A percentile compares a stretch with the other conserved stretches of the same genome.
phyloP scores from a whole-genome alignment of 192 early-diverging fungal species.

The Chytriomyces confervae region DNA sequence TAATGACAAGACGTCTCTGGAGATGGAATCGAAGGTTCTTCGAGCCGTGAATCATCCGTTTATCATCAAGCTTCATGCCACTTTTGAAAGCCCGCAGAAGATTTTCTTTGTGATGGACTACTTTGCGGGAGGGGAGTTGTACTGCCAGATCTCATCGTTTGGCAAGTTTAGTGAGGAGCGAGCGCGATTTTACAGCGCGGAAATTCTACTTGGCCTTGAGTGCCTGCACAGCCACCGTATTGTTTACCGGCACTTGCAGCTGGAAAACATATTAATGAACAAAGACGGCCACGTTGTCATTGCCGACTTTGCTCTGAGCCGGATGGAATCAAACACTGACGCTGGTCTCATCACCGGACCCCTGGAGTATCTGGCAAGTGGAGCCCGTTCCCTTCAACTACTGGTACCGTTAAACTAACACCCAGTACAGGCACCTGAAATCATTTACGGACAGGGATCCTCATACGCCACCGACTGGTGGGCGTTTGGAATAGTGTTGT shows the following conservation, averaged over 20 bases:
- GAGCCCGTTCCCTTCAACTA: not conserved
- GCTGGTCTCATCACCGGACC: slow-evolving; percentile 50
- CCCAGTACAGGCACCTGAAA: slow-evolving; percentile 52
- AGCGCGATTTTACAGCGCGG: slow-evolving; percentile 56
- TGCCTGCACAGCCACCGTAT: slow-evolving; percentile 59
- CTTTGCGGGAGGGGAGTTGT: slow-evolving; percentile 91
- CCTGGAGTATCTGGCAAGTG: slow-evolving; percentile 56
- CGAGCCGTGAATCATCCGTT: slow-evolving; percentile 56
- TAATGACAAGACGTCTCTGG: not conserved
- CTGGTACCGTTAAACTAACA: not conserved
- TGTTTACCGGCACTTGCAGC: slow-evolving; percentile 62
- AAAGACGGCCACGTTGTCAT: slow-evolving; percentile 60
- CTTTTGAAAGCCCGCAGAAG: slow-evolving; percentile 51
- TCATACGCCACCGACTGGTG: slow-evolving; percentile 61
- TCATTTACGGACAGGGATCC: slow-evolving; percentile 50
- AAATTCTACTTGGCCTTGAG: slow-evolving; percentile 51
- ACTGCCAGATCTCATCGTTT: slow-evolving; percentile 75
- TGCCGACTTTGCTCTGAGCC: slow-evolving; percentile 60
- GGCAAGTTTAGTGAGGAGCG: slow-evolving; percentile 57
- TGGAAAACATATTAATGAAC: slow-evolving; percentile 62
- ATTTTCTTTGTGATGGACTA: slow-evolving; percentile 74
- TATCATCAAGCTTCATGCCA: slow-evolving; percentile 59
- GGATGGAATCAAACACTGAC: slow-evolving; percentile 43
- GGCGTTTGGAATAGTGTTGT: slow-evolving; percentile 61
- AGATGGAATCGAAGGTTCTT: slow-evolving; percentile 51